Percentiles rank a stretch among this genome's conserved stretches.
These are phyloP conservation scores for Singerocomus inundabilis DNA, from an alignment of 1,284 basidiomycete species.

Conservation along the genomic window DNA sequence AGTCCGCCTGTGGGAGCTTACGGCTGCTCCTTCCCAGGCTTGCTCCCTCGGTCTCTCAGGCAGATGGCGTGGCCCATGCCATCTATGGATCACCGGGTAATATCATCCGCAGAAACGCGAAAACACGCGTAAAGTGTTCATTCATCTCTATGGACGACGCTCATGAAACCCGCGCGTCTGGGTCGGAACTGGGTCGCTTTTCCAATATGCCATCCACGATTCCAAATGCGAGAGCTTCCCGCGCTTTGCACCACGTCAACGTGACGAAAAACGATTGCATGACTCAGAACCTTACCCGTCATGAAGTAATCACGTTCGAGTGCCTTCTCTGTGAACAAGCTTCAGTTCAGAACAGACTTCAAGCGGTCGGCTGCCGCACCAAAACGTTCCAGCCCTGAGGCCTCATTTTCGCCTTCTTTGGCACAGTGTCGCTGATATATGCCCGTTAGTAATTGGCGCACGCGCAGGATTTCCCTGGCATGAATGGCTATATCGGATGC, in stretches of 20 bases:
- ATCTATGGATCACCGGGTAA: slow-evolving; percentile 6
- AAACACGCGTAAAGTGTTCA: slow-evolving; percentile 11
- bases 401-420: slow-evolving; percentile 60
- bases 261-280: slow-evolving; percentile 18
- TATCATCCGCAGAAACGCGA: slow-evolving; percentile 3
- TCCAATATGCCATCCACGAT: slow-evolving; percentile 89
- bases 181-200: slow-evolving; percentile 53
- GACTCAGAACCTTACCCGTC: slow-evolving; percentile 59
- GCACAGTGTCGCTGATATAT: slow-evolving; percentile 85
- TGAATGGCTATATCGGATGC: slow-evolving; percentile 94
- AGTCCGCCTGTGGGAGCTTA: slow-evolving; percentile 22
- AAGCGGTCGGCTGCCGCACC: slow-evolving; percentile 47
- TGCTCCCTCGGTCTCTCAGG: slow-evolving; percentile 15
- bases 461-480: slow-evolving; percentile 88
- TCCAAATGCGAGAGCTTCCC: slow-evolving; percentile 85
- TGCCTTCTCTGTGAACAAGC: slow-evolving; percentile 61
- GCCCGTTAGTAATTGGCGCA: slow-evolving; percentile 75
- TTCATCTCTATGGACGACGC: slow-evolving; percentile 10
- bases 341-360: slow-evolving; percentile 15
- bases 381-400: slow-evolving; percentile 70
- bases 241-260: slow-evolving; percentile 47
- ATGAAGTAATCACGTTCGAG: slow-evolving; percentile 94
- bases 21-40: slow-evolving; percentile 14
- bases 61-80: not conserved
- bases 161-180: slow-evolving; percentile 31